Evolutionary conservation across 371 early-diverging fungal genomes (phyloP), one percentile per base, ranked within the genome.

Genomic region (Mucor ambiguus): DNA sequence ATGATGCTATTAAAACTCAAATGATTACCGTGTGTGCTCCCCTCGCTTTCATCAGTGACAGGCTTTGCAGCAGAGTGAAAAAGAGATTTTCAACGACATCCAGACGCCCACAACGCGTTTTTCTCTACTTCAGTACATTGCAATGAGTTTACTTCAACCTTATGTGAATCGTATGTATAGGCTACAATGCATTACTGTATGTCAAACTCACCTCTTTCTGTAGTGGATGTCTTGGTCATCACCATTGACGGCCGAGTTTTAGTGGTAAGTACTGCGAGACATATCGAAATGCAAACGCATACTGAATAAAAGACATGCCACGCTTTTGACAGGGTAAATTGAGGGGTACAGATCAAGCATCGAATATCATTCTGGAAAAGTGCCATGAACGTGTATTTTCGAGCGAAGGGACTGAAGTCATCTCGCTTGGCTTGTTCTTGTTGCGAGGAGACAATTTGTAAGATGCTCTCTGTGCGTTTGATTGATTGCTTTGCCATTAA

Each of bases 391-490:
- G 95, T 60, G 83, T 92, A 38, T 94, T 92, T 65, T 88, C 89
- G 4, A 78, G 77, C 61, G 90, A 89, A 43, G 92, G 91, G 22
- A 89, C 91, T 9, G 92, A 93, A 73, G 79, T 84, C 2, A 82
- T 89, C 3, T 85, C 84, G 6, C 77, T 93, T 35, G 95, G 94
- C 1, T 72, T 93, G 24, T 93, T 92, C 67, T 71, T 94, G 58
- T 74, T 95, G 44, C 82, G 93, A n/a, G 94, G 94, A 0, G 91
- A 92, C 67, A 89, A 84, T 70, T 79, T 93, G 93, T 90, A 84
- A 76, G 79, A 77, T 4, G 29, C 38, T 35, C 0, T 32, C 10
- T 35, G 10, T 67, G 24, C 14, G 29, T 54, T 54, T 54, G 28
- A 37, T 22, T n/a, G 3, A n/a, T 2, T 44, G 9, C 8, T 11